Evolutionary conservation across 352 stramenopile species (phyloP), one percentile per base, ranked within the genome.

Genomic region (Achlya hypogyna): DNA sequence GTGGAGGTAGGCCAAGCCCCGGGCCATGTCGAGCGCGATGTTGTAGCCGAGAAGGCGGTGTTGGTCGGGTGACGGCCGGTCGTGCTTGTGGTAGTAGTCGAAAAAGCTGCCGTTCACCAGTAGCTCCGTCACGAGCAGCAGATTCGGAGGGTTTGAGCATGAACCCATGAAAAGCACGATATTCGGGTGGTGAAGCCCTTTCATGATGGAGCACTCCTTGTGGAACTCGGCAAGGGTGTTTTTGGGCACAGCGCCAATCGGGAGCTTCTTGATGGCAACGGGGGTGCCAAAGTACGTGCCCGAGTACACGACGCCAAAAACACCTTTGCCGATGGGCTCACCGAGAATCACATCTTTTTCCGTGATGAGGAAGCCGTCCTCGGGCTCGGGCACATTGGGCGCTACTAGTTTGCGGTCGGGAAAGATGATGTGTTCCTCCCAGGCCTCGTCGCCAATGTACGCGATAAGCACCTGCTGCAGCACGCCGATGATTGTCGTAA

Each of bases 161-260:
- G 95, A 97, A 31, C 95, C 95, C 88, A 99, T 98, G 72, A 98
- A 98, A 12, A 99, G 78, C 65, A 98, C 97, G 62, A 99, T 98
- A 75, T 98, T 98, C 8, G 96, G 96, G 77, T 99, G 96, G 63
- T 97, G 77, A 62, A 99, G 87, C 1, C 84, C 81, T 49, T 87
- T 90, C 84, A 92, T 92, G 72, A 94, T 92, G 22, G 47, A 84
- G 67, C 82, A 91, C 60, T 91, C 82, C 47, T 94, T 91, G 49
- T 94, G 81, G 28, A 91, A 94, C 63, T 92, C 85, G 27, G 76
- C 49, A 42, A 92, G 72, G 4, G 84, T 92, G 70, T 91, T 92
- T 69, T 91, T 92, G 3, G 82, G 81, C 51, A 91, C 84, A 5
- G 76, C 75, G 51, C 78, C 88, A 35, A 90, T 82, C 51, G 90